phyloP scores from a whole-genome alignment of 257 asterid genomes.

The Penstemon eatonii region DNA sequence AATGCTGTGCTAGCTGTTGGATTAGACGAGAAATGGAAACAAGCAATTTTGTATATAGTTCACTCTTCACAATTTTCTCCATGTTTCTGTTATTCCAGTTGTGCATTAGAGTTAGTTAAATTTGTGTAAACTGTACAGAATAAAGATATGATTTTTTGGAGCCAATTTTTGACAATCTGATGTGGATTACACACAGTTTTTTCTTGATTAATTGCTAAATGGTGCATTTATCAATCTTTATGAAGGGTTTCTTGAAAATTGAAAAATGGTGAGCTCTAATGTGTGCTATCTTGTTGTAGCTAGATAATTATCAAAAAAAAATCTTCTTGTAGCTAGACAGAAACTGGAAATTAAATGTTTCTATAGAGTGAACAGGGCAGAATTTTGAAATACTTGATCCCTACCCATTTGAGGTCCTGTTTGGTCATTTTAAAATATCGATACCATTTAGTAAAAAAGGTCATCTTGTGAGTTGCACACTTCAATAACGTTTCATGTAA shows the following conservation, averaged over 20 bases:
- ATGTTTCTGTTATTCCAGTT: slow-evolving; percentile 16
- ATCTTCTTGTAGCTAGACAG: background rate
- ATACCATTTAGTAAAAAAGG: no score
- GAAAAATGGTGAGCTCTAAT: background rate
- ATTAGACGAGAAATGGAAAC: slow-evolving; percentile 19
- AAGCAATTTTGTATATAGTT: slow-evolving; percentile 36
- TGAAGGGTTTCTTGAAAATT: background rate
- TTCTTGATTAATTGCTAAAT: background rate
- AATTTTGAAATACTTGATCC: background rate
- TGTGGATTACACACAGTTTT: background rate
- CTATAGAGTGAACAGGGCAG: background rate
- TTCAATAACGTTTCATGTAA: no score
- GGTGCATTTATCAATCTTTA: background rate
- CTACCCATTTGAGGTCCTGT: no score
- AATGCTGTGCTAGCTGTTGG: slow-evolving; percentile 16
- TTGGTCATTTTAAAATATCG: no score
- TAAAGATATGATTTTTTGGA: no score
- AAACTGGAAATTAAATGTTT: background rate
- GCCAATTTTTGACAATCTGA: no score
- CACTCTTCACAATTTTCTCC: background rate
- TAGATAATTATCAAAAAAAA: no score
- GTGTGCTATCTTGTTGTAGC: background rate
- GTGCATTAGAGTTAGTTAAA: slow-evolving; percentile 13
- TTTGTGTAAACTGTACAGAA: no score
- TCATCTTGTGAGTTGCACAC: no score